Conservation (phyloP, 2,329 filamentous ascomycete species). For the Claviceps spartinae region DNA sequence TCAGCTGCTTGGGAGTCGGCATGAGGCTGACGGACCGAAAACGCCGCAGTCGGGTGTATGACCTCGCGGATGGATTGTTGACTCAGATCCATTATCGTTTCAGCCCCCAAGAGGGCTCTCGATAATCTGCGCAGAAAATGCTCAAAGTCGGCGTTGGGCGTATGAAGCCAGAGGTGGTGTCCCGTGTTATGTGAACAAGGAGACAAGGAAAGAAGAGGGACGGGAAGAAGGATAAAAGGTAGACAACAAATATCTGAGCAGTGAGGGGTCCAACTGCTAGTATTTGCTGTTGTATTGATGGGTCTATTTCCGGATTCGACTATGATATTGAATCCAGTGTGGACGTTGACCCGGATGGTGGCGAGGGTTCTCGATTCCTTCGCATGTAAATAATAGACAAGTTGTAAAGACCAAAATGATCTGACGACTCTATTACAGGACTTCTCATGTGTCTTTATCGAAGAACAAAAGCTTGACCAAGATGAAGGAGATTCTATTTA, state of each 20-base stretch:
- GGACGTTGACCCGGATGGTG: neutral
- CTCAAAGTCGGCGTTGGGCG: neutral
- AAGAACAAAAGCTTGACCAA: neutral
- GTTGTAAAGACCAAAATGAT: neutral
- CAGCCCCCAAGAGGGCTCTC: neutral
- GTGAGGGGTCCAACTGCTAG: neutral
- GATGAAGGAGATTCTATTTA: neutral
- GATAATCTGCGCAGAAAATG: neutral
- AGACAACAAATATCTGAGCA: neutral
- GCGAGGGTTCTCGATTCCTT: neutral
- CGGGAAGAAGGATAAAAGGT: neutral
- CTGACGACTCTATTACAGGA: neutral
- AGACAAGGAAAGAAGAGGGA: neutral
- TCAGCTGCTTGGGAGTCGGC: conserved; percentile 2
- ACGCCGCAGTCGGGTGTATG: conserved; percentile 45
- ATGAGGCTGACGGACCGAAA: conserved; percentile 12
- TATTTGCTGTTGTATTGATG: neutral
- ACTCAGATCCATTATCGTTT: conserved; percentile 37
- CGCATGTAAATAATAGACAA: neutral
- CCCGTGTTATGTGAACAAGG: neutral
- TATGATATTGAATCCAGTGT: neutral
- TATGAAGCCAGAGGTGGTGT: neutral
- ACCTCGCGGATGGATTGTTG: conserved; percentile 38
- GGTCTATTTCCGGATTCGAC: neutral
- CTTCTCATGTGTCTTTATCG: neutral